Conservation (phyloP, 75 land plant species). For the Cunninghamia lanceolata region DNA sequence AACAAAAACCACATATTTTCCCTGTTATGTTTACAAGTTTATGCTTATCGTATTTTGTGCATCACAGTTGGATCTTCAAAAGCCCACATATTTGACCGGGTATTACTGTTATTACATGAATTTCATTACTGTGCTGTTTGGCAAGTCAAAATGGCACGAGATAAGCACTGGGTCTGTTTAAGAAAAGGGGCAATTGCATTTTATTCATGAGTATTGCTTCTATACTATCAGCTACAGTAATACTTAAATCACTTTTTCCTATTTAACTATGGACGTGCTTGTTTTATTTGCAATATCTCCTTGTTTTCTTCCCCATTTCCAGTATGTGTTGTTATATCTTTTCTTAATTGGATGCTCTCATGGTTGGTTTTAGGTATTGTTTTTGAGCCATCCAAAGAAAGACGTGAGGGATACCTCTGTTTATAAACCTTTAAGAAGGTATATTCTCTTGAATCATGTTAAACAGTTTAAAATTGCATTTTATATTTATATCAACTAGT, state of each 20-base stretch:
- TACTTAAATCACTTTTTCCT: not conserved
- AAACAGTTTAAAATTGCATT: not conserved
- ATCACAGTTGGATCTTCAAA: not conserved
- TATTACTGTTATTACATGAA: not conserved
- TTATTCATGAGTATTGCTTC: not conserved
- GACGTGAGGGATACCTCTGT: constrained; percentile 74
- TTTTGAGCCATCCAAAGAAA: constrained; percentile 84
- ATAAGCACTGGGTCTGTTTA: not conserved
- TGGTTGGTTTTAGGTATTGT: constrained; percentile 44
- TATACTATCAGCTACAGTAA: not conserved
- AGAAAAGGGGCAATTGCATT: not conserved
- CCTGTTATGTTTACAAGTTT: not conserved
- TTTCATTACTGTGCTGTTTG: not conserved
- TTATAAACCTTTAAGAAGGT: constrained; percentile 73
- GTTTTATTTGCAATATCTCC: not conserved
- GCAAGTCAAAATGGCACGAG: not conserved
- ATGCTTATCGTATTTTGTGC: not conserved
- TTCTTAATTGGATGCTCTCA: not conserved
- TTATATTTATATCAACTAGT: not conserved
- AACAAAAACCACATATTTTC: not conserved
- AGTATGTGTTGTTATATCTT: not conserved
- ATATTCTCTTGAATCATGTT: not conserved
- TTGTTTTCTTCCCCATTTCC: not conserved
- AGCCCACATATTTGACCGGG: not conserved
- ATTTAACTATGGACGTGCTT: not conserved